Base-by-base conservation (phyloP, 1,139 yeast genomes). In the Yamadazyma oceani region DNA sequence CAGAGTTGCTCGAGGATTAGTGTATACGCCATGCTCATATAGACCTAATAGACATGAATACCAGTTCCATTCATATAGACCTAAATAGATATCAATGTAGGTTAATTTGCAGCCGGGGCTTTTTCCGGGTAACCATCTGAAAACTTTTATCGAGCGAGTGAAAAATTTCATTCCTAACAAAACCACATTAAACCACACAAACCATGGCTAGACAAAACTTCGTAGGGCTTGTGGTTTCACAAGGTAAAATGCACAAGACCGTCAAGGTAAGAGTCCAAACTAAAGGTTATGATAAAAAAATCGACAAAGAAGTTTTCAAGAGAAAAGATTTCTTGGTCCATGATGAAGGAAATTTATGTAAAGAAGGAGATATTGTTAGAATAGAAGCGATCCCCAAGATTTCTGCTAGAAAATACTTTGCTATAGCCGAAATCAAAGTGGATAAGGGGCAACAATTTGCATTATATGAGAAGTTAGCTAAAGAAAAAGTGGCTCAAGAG, bases 291-390 rank as follows among this genome's bases (percentile, higher is more conserved):
- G 84, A 86, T 60, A 75, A 75, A 46, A 69, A 73, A 45, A 79
- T 87, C 49, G 85, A 85, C 60, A 85, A 85, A 63, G 89, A 87
- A 51, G 75, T 86, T 45, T 68, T 85, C 54, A 80, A 76, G 52
- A 80, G 90, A 66, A 86, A 85, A 54, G 95, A 88, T 57, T 89
- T 80, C 60, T 69, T 90, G 46, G 97, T 88, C 16, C 98, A 92
- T 61, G 98, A 92, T 60, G 96, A 92, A 67, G 90, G 87, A 31
- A 82, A 86, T 57, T 74, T 88, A 37, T 86, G 97, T 52, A 84
- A 90, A 56, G 96, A 89, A 62, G 98, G 98, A 36, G 98, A 92
- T 65, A 70, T 92, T 45, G 98, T 92, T 10, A 79, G 97, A 62
- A 88, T 92, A 42, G 96, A 90, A 63, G 79, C 90, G 39, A 85